These are phyloP conservation scores for Fusarium sororula DNA, from an alignment of 2,329 filamentous ascomycete species.

Conservation along the genomic window DNA sequence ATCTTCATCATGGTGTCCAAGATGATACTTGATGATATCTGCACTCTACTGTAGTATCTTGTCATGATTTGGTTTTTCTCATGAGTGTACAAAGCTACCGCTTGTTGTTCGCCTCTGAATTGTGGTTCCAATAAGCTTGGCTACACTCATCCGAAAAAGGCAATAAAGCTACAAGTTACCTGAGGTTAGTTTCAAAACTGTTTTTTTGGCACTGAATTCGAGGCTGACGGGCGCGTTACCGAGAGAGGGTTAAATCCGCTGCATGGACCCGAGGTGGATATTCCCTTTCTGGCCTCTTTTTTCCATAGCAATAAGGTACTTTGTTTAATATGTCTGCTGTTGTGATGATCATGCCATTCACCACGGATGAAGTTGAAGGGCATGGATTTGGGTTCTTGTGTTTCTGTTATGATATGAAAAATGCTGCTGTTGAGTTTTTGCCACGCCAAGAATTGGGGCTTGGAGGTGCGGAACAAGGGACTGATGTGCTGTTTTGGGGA, in stretches of 20 bases:
- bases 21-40: neutral
- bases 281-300: neutral
- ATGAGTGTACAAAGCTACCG: neutral
- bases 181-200: constrained; percentile 6
- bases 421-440: neutral
- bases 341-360: neutral
- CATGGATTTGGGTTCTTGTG: constrained; percentile 1
- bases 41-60: neutral
- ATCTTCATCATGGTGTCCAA: constrained; percentile 17
- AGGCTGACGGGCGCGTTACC: constrained; percentile 37
- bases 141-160: constrained; percentile 15
- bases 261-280: constrained; percentile 26
- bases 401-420: neutral
- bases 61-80: neutral
- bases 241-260: constrained; percentile 1
- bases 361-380: neutral
- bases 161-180: constrained; percentile 19
- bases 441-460: neutral
- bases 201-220: constrained; percentile 11
- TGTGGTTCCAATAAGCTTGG: constrained; percentile 22
- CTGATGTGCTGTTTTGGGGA: neutral
- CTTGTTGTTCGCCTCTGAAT: constrained; percentile 8
- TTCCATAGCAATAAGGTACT: neutral
- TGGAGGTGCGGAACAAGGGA: neutral
- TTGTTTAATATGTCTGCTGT: neutral